Base-by-base conservation (phyloP, 208 protist species). In the Crithidia mellificae region DNA sequence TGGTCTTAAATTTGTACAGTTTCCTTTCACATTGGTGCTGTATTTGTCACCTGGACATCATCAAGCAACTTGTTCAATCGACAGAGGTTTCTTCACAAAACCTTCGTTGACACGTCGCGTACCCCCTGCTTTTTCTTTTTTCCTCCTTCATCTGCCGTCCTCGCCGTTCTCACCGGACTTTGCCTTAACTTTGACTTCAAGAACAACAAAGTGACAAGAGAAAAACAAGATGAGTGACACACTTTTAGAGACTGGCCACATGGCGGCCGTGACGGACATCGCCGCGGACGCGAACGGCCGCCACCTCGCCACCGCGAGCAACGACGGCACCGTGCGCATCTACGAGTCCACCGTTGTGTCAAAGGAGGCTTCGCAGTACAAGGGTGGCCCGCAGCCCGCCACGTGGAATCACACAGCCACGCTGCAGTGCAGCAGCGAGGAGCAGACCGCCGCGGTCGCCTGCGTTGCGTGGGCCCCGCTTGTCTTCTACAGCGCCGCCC, bases 381-480 rank as follows among this genome's bases (percentile, higher is more conserved):
- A 76, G n/a, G 70, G 70, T 24, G 70, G 63, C 22, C 63, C 63
- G 46, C 70, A 69, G 30, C 63, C 70, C 19, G 44, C 70, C 19
- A 70, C 56, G 39, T 76, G 70, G 70, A 69, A 25, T 34, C 54
- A 43, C 20, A 66, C 58, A 6, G 44, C 66, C 8, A 62, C 64
- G 20, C 38, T 73, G 24, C 64, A 73, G 59, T 78, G 72, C 71
- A 59, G 65, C 49, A 39, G 53, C 22, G 58, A 50, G 19, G 77
- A 63, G 8, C 61, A 81, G 51, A 74, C 69, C n/a, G 84, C 82
- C 2, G 46, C 79, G 1, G 84, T 92, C 36, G 64, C 78, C 53
- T 83, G 85, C 41, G 65, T 96, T 1, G 78, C 91, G n/a, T 96
- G 91, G 88, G 86, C 88, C 1, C 88, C 90, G 5, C 49, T 72